Evolutionary conservation across 345 rosid genomes (phyloP).

Genomic region (Eucalyptus grandis): DNA sequence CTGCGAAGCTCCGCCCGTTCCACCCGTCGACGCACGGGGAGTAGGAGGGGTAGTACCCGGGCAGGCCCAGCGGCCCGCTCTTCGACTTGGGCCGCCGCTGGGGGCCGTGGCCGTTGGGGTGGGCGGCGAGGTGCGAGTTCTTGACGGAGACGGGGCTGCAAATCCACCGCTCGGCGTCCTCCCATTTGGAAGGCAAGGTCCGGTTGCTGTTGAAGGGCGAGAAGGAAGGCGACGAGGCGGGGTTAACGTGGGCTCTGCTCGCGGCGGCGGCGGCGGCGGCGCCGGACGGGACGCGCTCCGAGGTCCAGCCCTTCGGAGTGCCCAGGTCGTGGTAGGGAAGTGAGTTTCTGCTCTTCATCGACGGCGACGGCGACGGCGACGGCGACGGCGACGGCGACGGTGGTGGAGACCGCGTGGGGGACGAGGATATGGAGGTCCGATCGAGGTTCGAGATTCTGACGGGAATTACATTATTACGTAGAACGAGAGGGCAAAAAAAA

Average conservation of each 20-base stretch:
- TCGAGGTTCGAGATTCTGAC: not conserved
- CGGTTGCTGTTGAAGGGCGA: slow-evolving; percentile 81
- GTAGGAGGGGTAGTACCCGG: not conserved
- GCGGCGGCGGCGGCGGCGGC: not conserved
- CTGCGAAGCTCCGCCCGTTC: not conserved
- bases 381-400: not conserved
- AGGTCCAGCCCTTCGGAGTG: slow-evolving; percentile 61
- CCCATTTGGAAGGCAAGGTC: slow-evolving; percentile 91
- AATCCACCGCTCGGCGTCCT: slow-evolving; percentile 96
- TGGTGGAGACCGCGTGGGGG: not conserved
- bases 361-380: not conserved
- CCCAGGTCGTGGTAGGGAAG: not conserved
- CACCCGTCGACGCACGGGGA: slow-evolving; percentile 15
- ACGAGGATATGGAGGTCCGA: not conserved
- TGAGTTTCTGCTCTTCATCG: not conserved
- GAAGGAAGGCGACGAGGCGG: slow-evolving; percentile 41
- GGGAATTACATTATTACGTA: not conserved
- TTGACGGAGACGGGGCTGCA: slow-evolving; percentile 58
- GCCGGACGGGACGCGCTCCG: slow-evolving; percentile 71
- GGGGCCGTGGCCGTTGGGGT: slow-evolving; percentile 12
- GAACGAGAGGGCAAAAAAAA: not conserved
- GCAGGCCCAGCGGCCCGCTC: slow-evolving; percentile 20
- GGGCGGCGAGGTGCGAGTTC: not conserved
- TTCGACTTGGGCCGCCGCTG: slow-evolving; percentile 74
- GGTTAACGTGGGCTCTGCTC: slow-evolving; percentile 39